These are phyloP conservation scores for Naganishia liquefaciens DNA, from an alignment of 1,284 basidiomycete genomes.

Conservation along the genomic window DNA sequence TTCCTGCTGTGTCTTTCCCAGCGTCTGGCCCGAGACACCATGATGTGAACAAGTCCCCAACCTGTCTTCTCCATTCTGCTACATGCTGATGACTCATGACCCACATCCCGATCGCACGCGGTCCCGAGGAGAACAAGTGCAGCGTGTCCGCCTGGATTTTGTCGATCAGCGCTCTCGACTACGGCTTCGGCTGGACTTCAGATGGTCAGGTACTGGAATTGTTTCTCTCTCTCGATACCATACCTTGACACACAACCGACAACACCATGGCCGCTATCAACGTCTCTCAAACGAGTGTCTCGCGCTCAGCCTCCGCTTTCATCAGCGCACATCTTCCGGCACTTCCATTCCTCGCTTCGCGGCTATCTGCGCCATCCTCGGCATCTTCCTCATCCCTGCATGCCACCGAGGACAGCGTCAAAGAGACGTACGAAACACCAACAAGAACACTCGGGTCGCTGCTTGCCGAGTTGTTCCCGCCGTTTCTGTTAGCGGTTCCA, in stretches of 20 bases:
- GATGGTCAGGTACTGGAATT: neutral
- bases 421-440: constrained; percentile 15
- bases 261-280: constrained; percentile 37
- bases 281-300: constrained; percentile 29
- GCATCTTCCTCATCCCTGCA: constrained; percentile 2
- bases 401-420: constrained; percentile 1
- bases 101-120: neutral
- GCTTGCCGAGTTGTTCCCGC: constrained; percentile 73
- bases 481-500: constrained; percentile 86
- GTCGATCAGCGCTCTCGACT: neutral
- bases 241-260: neutral
- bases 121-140: neutral
- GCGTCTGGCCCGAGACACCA: too few species aligned
- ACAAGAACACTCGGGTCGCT: constrained; percentile 57
- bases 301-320: constrained; percentile 34
- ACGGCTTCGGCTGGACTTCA: neutral
- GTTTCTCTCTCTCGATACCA: neutral
- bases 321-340: constrained; percentile 33
- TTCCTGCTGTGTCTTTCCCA: neutral
- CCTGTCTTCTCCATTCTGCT: neutral
- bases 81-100: constrained; percentile 9
- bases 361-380: constrained; percentile 25
- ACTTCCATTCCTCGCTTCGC: constrained; percentile 27
- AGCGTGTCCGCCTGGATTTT: neutral
- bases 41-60: too few species aligned